Conservation (phyloP, 768 basidiomycete species). For the Lyophyllum shimeji region DNA sequence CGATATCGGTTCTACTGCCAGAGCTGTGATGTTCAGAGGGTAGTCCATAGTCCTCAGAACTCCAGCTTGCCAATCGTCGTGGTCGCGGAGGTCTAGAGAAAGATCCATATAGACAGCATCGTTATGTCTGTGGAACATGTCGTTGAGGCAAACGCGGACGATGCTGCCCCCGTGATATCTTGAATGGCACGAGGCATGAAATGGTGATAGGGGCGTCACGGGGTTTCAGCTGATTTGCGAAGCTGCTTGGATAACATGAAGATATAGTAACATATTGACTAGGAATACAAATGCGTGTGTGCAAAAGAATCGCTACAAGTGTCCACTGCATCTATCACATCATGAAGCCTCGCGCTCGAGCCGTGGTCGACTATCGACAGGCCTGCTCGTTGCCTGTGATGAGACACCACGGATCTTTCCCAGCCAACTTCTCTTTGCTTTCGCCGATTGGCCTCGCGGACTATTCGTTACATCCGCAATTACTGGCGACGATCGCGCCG, state of each 20-base stretch:
- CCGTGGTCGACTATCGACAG: slow-evolving; percentile 17
- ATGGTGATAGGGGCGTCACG: not conserved
- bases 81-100: slow-evolving; percentile 55
- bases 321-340: slow-evolving; percentile 15
- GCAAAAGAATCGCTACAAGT: slow-evolving; percentile 19
- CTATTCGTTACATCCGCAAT: slow-evolving; percentile 69
- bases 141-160: not conserved
- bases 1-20: slow-evolving; percentile 60
- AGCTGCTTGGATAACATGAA: not conserved
- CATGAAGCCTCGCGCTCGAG: slow-evolving; percentile 17
- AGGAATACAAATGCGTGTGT: slow-evolving; percentile 29
- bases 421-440: slow-evolving; percentile 68
- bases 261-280: slow-evolving; percentile 16
- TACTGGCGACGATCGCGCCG: slow-evolving; percentile 35
- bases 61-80: slow-evolving; percentile 56
- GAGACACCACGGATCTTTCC: slow-evolving; percentile 63
- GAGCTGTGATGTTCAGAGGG: slow-evolving; percentile 46
- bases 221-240: not conserved
- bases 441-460: slow-evolving; percentile 44
- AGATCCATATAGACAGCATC: slow-evolving; percentile 45
- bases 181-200: not conserved
- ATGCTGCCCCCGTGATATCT: not conserved
- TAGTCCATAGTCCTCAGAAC: slow-evolving; percentile 48
- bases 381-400: slow-evolving; percentile 24
- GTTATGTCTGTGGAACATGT: slow-evolving; percentile 43